phyloP scores from a whole-genome alignment of 768 basidiomycete genomes.

The Inosperma sp. region DNA sequence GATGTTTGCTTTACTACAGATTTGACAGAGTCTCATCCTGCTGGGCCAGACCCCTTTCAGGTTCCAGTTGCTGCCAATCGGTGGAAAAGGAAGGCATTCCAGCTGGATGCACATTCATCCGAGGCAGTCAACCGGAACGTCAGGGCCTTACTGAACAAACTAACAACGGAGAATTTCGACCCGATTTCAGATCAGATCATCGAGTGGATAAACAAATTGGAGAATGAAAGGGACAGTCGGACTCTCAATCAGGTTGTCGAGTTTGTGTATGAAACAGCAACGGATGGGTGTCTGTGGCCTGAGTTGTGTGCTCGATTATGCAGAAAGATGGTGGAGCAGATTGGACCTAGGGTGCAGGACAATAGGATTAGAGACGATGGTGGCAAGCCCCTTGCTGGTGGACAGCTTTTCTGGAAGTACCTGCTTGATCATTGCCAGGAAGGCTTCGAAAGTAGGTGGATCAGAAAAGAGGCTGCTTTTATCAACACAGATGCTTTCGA shows the following conservation, averaged over 20 bases:
- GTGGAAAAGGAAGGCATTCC: slow-evolving; percentile 62
- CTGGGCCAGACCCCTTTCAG: no score
- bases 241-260: slow-evolving; percentile 95
- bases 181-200: slow-evolving; percentile 95
- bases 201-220: slow-evolving; percentile 89
- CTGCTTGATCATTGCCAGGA: slow-evolving; percentile 94
- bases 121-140: slow-evolving; percentile 92
- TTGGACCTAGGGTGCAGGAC: slow-evolving; percentile 83
- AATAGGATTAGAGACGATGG: slow-evolving; percentile 77
- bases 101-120: slow-evolving; percentile 62
- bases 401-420: slow-evolving; percentile 95
- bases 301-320: slow-evolving; percentile 97
- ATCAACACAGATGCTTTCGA: slow-evolving; percentile 82
- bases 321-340: slow-evolving; percentile 92
- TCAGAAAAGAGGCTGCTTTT: slow-evolving; percentile 83
- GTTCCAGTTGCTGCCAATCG: slow-evolving; percentile 77
- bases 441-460: slow-evolving; percentile 96
- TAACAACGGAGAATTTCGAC: slow-evolving; percentile 95
- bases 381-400: slow-evolving; percentile 87
- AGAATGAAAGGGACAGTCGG: slow-evolving; percentile 87
- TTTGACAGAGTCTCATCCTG: no score
- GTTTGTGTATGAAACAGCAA: slow-evolving; percentile 96
- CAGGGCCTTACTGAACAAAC: slow-evolving; percentile 86
- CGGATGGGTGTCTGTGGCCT: slow-evolving; percentile 92
- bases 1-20: no score